phyloP scores from a whole-genome alignment of 2,329 filamentous ascomycete species.

The Tympanopsis confertula region DNA sequence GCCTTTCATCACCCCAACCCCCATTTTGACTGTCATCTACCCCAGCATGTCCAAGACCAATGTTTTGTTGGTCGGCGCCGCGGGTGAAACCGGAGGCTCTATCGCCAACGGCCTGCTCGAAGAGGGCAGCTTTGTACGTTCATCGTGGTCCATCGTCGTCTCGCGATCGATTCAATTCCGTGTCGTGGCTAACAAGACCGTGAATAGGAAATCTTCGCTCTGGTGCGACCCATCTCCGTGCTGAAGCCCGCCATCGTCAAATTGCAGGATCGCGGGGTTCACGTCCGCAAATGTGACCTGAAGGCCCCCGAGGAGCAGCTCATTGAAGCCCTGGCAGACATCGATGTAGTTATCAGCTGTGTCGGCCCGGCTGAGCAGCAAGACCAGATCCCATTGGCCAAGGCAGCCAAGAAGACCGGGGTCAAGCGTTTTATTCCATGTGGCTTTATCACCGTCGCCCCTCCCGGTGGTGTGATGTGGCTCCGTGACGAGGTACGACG shows the following conservation, averaged over 20 bases:
- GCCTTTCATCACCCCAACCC: too few relatives aligned
- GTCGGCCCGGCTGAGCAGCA: conserved; percentile 20
- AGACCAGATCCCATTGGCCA: conserved; percentile 31
- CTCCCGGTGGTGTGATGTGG: conserved; percentile 19
- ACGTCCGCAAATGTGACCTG: conserved; percentile 29
- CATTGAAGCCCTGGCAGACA: conserved; percentile 23
- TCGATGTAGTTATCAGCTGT: conserved; percentile 31
- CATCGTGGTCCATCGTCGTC: too few relatives aligned
- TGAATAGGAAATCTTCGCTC: conserved; percentile 34
- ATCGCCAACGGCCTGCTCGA: conserved; percentile 1
- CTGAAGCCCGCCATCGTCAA: conserved; percentile 27
- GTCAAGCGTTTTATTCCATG: conserved; percentile 39
- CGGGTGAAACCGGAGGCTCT: neutral
- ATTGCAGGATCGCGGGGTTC: conserved; percentile 27
- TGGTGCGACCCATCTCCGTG: conserved; percentile 32
- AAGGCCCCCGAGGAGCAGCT: conserved; percentile 25
- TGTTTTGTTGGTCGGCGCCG: neutral
- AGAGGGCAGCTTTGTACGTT: neutral
- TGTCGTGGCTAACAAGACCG: too few relatives aligned
- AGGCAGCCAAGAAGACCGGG: conserved; percentile 33
- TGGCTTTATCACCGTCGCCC: conserved; percentile 31
- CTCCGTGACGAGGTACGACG: conserved; percentile 9
- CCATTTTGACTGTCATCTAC: too few relatives aligned
- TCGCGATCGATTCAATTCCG: too few relatives aligned
- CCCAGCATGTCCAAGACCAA: neutral